Evolutionary conservation across 31 red algal species (phyloP).

Genomic region (Bonnemaisonia californica): DNA sequence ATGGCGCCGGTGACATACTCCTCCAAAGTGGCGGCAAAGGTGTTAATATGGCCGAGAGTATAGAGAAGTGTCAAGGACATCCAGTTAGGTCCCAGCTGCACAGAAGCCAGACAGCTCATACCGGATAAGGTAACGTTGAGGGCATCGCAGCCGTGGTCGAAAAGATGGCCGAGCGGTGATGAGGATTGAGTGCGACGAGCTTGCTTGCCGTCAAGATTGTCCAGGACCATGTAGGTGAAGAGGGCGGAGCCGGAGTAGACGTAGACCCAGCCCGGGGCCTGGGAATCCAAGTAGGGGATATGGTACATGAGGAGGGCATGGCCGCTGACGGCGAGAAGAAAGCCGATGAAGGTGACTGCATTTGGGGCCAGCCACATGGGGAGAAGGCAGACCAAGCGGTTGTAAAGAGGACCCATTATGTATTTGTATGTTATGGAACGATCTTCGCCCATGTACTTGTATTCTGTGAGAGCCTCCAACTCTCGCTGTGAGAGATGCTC

Average conservation of each 20-base stretch:
- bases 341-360: constrained; percentile 76
- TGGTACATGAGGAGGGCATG: constrained; percentile 60
- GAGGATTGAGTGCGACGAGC: constrained; percentile 91
- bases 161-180: constrained; percentile 90
- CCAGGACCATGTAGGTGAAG: constrained; percentile 82
- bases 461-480: constrained; percentile 54
- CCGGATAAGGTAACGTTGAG: constrained; percentile 92
- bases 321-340: constrained; percentile 55
- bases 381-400: constrained; percentile 63
- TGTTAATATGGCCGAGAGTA: constrained; percentile 67
- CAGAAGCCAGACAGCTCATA: constrained; percentile 59
- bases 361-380: constrained; percentile 93
- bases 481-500: constrained; percentile 53
- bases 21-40: constrained; percentile 85
- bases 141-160: constrained; percentile 98
- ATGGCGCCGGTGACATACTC: constrained; percentile 86
- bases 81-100: constrained; percentile 47
- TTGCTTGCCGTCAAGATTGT: constrained; percentile 96
- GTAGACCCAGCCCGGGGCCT: constrained; percentile 54
- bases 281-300: constrained; percentile 28
- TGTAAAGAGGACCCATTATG: constrained; percentile 71
- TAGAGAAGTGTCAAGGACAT: constrained; percentile 49
- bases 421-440: constrained; percentile 72
- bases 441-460: constrained; percentile 89
- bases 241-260: constrained; percentile 54